Conservation (phyloP, 2,329 filamentous ascomycete species). For the Verticillium isaacii region DNA sequence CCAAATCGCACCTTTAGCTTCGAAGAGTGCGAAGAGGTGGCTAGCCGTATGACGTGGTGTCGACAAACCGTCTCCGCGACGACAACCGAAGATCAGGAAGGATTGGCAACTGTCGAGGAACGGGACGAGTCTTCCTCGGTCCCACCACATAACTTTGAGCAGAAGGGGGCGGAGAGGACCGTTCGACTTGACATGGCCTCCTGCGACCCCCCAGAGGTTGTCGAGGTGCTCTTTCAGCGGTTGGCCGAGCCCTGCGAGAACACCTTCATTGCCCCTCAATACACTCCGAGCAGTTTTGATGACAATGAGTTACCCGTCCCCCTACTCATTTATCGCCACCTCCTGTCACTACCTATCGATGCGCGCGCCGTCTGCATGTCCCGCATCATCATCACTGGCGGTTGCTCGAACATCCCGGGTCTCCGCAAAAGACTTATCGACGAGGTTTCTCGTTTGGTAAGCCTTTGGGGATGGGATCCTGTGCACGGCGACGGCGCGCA, state of each 20-base stretch:
- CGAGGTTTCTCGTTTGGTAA: slow-evolving; percentile 65
- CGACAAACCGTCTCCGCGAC: slow-evolving; percentile 19
- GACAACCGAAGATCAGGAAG: slow-evolving; percentile 23
- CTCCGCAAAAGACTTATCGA: slow-evolving; percentile 72
- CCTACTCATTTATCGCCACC: slow-evolving; percentile 67
- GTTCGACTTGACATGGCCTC: slow-evolving; percentile 31
- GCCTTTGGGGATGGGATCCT: slow-evolving; percentile 69
- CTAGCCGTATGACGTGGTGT: slow-evolving; percentile 76
- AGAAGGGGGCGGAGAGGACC: slow-evolving; percentile 23
- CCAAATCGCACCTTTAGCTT: slow-evolving; percentile 41
- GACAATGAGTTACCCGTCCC: slow-evolving; percentile 82
- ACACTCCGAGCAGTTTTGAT: slow-evolving; percentile 59
- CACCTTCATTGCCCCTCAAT: slow-evolving; percentile 61
- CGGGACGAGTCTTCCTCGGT: slow-evolving; percentile 40
- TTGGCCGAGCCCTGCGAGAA: slow-evolving; percentile 72
- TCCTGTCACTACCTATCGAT: slow-evolving; percentile 75
- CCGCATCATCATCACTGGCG: slow-evolving; percentile 81
- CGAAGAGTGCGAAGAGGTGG: slow-evolving; percentile 76
- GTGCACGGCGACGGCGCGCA: slow-evolving; percentile 67
- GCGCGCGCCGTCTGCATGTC: slow-evolving; percentile 82
- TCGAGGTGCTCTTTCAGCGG: slow-evolving; percentile 60
- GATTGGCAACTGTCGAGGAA: slow-evolving; percentile 49
- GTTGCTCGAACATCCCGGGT: slow-evolving; percentile 73
- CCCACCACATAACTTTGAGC: slow-evolving; percentile 24
- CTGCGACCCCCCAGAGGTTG: slow-evolving; percentile 31